Evolutionary conservation across 2,329 filamentous ascomycete genomes (phyloP).

Genomic region (Neoarthrinium moseri): DNA sequence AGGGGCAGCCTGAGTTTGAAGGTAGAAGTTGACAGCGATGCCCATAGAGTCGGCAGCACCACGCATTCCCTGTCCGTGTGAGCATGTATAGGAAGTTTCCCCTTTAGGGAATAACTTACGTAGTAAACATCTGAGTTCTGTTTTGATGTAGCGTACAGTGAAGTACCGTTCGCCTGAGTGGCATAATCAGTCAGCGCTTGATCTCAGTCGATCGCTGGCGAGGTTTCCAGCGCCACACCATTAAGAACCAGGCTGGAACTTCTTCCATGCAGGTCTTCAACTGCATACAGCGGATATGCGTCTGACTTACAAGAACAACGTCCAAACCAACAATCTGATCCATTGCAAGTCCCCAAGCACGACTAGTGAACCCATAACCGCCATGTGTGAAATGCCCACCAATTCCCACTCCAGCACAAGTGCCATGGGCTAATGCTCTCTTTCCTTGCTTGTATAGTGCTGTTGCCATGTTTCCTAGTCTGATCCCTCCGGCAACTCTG

Average conservation of each 20-base stretch:
- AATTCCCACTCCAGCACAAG: slow-evolving; percentile 42
- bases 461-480: slow-evolving; percentile 41
- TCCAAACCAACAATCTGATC: slow-evolving; percentile 48
- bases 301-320: too few relatives aligned
- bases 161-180: slow-evolving; percentile 23
- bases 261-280: too few relatives aligned
- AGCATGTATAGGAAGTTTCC: too few relatives aligned
- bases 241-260: too few relatives aligned
- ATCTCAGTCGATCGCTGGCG: too few relatives aligned
- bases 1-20: slow-evolving; percentile 30
- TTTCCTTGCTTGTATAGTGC: slow-evolving; percentile 31
- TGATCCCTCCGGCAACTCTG: slow-evolving; percentile 36
- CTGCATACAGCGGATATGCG: too few relatives aligned
- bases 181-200: too few relatives aligned
- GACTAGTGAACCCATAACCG: slow-evolving; percentile 40
- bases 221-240: too few relatives aligned
- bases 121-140: slow-evolving; percentile 23
- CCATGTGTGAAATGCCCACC: slow-evolving; percentile 47
- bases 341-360: slow-evolving; percentile 50
- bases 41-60: slow-evolving; percentile 40
- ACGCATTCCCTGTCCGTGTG: slow-evolving; percentile 30
- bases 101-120: too few relatives aligned
- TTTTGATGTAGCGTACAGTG: slow-evolving; percentile 12
- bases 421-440: slow-evolving; percentile 40
- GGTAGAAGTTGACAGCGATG: slow-evolving; percentile 33